phyloP scores from a whole-genome alignment of 768 basidiomycete species.

The Auriscalpium orientale region DNA sequence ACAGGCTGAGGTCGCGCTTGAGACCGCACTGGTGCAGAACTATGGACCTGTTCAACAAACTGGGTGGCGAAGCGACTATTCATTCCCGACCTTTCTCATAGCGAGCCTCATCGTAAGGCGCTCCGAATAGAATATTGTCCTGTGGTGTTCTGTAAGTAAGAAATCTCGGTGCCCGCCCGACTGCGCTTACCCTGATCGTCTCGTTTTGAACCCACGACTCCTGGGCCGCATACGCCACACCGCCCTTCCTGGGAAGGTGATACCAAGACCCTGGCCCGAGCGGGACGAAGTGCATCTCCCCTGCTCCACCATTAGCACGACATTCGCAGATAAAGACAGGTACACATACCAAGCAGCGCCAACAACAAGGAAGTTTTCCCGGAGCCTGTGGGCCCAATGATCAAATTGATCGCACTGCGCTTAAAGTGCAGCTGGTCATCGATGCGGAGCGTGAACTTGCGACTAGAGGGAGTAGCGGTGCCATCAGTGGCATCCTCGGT shows the following conservation, averaged over 20 bases:
- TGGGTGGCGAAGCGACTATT: no score
- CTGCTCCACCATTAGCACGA: slow-evolving; percentile 5
- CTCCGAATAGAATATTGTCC: slow-evolving; percentile 47
- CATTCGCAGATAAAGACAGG: background rate
- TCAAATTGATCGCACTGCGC: slow-evolving; percentile 44
- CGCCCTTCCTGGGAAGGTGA: slow-evolving; percentile 57
- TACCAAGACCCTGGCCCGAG: slow-evolving; percentile 50
- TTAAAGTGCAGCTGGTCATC: slow-evolving; percentile 50
- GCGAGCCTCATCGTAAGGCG: slow-evolving; percentile 35
- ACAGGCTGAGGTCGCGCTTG: slow-evolving; percentile 37
- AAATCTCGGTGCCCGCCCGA: no score
- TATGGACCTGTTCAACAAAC: background rate
- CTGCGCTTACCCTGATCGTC: slow-evolving; percentile 57
- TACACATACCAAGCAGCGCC: slow-evolving; percentile 40
- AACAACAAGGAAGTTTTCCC: slow-evolving; percentile 63
- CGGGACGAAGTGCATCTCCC: slow-evolving; percentile 62
- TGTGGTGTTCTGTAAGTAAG: background rate
- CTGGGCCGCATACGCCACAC: slow-evolving; percentile 77
- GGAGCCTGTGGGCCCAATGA: slow-evolving; percentile 49
- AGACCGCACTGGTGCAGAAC: slow-evolving; percentile 15
- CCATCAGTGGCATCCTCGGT: slow-evolving; percentile 24
- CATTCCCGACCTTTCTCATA: slow-evolving; percentile 31
- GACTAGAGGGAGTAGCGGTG: slow-evolving; percentile 32
- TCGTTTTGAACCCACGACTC: slow-evolving; percentile 84
- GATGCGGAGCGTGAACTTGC: slow-evolving; percentile 43